These are phyloP conservation scores for Fusarium subtropicale DNA, from an alignment of 2,329 filamentous ascomycete genomes.

Conservation along the genomic window DNA sequence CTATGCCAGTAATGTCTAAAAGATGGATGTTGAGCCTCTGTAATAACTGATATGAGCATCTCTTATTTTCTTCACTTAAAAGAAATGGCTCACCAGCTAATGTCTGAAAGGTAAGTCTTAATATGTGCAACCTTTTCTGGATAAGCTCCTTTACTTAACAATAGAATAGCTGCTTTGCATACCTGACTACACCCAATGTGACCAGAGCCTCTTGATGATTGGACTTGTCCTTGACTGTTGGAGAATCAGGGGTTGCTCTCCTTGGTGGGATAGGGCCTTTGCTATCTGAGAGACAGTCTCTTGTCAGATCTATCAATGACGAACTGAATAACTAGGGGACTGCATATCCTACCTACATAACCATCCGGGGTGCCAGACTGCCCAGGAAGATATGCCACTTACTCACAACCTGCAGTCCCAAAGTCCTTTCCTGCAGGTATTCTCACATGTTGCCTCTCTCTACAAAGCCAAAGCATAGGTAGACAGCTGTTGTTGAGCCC, in stretches of 20 bases:
- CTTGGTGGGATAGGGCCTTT: not conserved
- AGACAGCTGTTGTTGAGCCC: too few relatives aligned
- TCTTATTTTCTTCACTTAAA: too few relatives aligned
- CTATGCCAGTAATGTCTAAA: not conserved
- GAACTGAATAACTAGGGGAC: not conserved
- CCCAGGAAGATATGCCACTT: not conserved
- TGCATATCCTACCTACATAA: not conserved
- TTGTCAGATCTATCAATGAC: not conserved
- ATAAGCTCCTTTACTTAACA: not conserved
- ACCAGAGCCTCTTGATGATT: accelerated
- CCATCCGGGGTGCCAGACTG: not conserved
- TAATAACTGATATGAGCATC: too few relatives aligned
- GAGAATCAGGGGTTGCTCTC: not conserved
- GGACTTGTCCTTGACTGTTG: not conserved
- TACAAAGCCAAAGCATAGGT: not conserved
- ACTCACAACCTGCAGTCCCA: not conserved
- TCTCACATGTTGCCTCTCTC: too few relatives aligned
- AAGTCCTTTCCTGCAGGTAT: too few relatives aligned
- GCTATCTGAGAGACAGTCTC: not conserved
- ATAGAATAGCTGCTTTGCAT: not conserved
- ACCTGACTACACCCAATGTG: not conserved
- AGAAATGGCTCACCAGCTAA: too few relatives aligned
- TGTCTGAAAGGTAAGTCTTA: not conserved
- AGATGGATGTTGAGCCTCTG: too few relatives aligned
- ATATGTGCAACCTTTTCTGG: too few relatives aligned